Evolutionary conservation across 176 grass and related monocot genomes (phyloP).

Genomic region (Eleusine indica): DNA sequence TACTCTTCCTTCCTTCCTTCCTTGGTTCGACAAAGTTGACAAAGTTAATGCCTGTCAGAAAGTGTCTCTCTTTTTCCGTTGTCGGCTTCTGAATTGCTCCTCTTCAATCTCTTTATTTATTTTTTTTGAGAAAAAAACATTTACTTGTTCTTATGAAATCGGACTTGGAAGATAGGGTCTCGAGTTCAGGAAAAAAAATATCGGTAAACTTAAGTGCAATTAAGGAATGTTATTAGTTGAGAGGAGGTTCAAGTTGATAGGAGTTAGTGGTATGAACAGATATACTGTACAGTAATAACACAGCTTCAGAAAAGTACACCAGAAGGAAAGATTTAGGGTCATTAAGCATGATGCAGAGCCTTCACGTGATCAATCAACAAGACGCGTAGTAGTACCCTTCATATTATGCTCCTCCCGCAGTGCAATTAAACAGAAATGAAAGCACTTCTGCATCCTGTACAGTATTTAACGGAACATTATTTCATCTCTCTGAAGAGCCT

Average conservation of each 20-base stretch:
- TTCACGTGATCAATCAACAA: not conserved
- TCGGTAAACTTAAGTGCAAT: not conserved
- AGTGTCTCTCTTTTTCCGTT: not conserved
- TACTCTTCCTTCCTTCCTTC: not conserved
- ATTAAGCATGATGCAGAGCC: not conserved
- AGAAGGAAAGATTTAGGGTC: not conserved
- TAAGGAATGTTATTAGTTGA: not conserved
- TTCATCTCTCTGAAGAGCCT: not conserved
- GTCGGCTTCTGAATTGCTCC: not conserved
- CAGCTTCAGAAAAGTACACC: conserved; percentile 12
- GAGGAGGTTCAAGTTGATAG: not conserved
- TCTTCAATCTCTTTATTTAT: not conserved
- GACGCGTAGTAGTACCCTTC: not conserved
- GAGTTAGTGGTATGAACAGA: not conserved
- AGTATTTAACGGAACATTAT: not conserved
- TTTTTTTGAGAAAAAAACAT: not conserved
- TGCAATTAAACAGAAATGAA: not conserved
- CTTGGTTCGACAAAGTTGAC: conserved; percentile 53
- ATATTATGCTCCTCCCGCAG: not conserved
- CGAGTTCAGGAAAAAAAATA: not conserved
- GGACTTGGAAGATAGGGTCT: no score
- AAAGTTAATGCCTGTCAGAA: conserved; percentile 46
- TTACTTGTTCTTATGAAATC: no score
- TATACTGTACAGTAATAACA: not conserved
- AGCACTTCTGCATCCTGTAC: not conserved